Evolutionary conservation across 2,329 filamentous ascomycete species (phyloP), one percentile per base, ranked within the genome.

Genomic region (Dothistroma pini): DNA sequence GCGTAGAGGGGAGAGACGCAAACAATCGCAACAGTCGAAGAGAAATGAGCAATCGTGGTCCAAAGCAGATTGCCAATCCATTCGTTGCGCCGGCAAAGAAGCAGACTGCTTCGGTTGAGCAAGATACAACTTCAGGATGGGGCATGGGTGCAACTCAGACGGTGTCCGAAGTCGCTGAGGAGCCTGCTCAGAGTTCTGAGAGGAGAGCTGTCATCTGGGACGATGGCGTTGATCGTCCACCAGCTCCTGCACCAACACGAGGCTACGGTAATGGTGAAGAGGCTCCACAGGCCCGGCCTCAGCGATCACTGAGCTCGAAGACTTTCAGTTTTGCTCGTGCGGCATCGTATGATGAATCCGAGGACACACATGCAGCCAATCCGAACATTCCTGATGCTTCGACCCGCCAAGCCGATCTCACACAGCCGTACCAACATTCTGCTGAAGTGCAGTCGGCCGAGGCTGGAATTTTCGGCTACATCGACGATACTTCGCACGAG

Each of bases 391-490:
- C n/a, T 35, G n/a, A 12, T 22, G 31, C 19, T 29, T 53, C 51
- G 14, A 21, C 12, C 21, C 51, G 35, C n/a, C 51, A 31, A 16
- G 9, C 51, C 4, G 31, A 35, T 9, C 51, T 29, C 4, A 35
- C 51, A 12, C 51, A 53, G 51, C 31, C 51, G n/a, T 53, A 53
- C 31, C 22, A 34, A 29, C 11, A 53, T 7, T 35, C 51, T 35
- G 29, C 31, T 19, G 29, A 53, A 21, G 16, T 21, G 4, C 51
- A 53, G n/a, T 22, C 57, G 14, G 41, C 50, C 9, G 54, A 47
- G 35, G 12, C 51, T 21, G 57, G 41, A 19, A 19, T 50, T 1
- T 59, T 54, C 44, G 57, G 57, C 12, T 54, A 59, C 31, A 49
- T 32, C 22, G 57, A 59, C 22, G 50, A 59, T 34, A 38, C 54